Percentiles rank a stretch among this genome's conserved stretches.
Conservation (phyloP, 176 grass and related monocot genomes). For the Triticum dicoccoides region DNA sequence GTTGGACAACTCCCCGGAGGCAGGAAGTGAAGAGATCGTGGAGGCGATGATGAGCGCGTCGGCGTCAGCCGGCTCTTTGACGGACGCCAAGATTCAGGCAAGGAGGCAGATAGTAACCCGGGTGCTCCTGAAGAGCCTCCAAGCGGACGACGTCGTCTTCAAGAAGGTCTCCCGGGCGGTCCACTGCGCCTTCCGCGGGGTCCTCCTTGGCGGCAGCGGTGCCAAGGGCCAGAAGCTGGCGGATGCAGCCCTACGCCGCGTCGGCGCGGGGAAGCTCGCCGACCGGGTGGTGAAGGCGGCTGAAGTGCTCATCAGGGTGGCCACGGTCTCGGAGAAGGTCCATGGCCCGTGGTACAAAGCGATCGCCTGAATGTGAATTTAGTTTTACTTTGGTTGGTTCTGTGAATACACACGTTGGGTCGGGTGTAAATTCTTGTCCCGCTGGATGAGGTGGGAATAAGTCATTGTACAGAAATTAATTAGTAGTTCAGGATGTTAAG, state of each 20-base stretch:
- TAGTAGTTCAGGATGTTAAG: conserved; percentile 20
- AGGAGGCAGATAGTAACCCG: conserved; percentile 66
- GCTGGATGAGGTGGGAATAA: conserved; percentile 30
- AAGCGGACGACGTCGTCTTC: conserved; percentile 57
- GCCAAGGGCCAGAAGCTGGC: conserved; percentile 63
- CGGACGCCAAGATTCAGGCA: conserved; percentile 37
- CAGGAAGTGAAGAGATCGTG: conserved; percentile 60
- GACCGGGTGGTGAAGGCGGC: conserved; percentile 42
- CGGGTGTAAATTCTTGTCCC: conserved; percentile 30
- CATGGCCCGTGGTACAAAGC: conserved; percentile 80
- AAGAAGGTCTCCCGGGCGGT: conserved; percentile 59
- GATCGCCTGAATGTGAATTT: conserved; percentile 44
- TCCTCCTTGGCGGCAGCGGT: conserved; percentile 54
- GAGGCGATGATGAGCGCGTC: conserved; percentile 51
- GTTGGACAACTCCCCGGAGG: conserved; percentile 49
- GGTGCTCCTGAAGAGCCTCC: conserved; percentile 81
- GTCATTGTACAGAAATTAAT: conserved; percentile 35
- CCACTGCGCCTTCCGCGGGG: conserved; percentile 52
- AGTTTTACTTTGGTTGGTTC: neutral
- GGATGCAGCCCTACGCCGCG: conserved; percentile 43
- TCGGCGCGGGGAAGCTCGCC: conserved; percentile 42
- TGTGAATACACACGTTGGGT: conserved; percentile 38
- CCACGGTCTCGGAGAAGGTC: conserved; percentile 50
- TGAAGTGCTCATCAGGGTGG: conserved; percentile 52
- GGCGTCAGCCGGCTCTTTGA: conserved; percentile 13